Base-by-base conservation (phyloP, 345 rosid species). In the Gossypium herbaceum region DNA sequence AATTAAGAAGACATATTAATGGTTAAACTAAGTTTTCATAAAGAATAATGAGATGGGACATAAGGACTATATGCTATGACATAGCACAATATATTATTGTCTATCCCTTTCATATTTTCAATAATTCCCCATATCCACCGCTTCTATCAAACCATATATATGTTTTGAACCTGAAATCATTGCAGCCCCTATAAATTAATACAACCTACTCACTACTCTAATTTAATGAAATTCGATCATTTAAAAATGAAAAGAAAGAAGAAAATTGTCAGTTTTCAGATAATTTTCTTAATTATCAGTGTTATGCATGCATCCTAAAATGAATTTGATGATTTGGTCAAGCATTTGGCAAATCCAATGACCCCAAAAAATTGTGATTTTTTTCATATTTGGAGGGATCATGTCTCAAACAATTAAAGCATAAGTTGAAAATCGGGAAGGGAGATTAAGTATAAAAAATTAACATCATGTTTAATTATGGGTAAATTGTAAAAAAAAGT, bases 1-100 rank as follows among this genome's bases (percentile, higher is more conserved):
- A 48, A 52, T 52, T 7, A 17, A 17, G 19, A 16, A 52, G 57
- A 16, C 57, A 13, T 52, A 74, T 65, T 77, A 41, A 66, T 74
- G 75, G 66, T 27, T 9, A 77, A 50, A 41, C 59, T 45, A 48
- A 11, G 45, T 25, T 48, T 50, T 27, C 71, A 22, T 2, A 62
- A 57, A 71, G 79, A 78, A 71, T 71, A 78, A 75, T 78, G 75
- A 56, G 80, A 80, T 76, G 80, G 77, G 85, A 76, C 83, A 62
- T 77, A 10, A 71, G 59, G 66, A 77, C 58, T 50, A 25, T 79
- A 71, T 59, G 68, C 39, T 52, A 34, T 24, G 59, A 10, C 65
- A 68, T 9, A 47, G 54, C 77, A 74, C 59, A 52, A 17, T 7
- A 19, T 24, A 34, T 34, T 34, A 34, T 47, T 77, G 29, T 77